These are phyloP conservation scores for Verticillium klebahnii DNA, from an alignment of 2,329 filamentous ascomycete genomes.

Conservation along the genomic window DNA sequence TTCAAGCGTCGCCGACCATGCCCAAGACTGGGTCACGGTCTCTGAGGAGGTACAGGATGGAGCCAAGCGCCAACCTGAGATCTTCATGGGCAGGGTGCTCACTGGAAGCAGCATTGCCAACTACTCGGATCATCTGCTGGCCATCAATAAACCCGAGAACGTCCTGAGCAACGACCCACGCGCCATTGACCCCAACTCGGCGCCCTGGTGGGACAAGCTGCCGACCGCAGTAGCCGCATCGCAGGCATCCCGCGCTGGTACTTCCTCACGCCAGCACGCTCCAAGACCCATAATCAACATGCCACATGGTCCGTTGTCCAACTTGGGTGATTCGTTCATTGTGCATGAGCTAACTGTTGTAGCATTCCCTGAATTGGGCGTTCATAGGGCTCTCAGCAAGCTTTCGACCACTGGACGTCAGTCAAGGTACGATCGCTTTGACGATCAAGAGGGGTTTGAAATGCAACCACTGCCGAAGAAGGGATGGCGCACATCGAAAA, in stretches of 20 bases:
- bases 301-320: background rate
- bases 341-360: background rate
- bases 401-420: background rate
- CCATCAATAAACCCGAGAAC: background rate
- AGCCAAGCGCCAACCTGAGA: background rate
- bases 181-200: background rate
- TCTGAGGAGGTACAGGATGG: constrained; percentile 6
- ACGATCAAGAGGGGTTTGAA: background rate
- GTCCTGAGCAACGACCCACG: background rate
- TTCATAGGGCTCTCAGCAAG: background rate
- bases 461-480: background rate
- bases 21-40: constrained; percentile 12
- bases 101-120: constrained; percentile 15
- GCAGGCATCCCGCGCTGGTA: background rate
- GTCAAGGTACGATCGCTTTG: background rate
- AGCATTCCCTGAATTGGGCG: background rate
- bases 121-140: constrained; percentile 8
- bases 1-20: background rate
- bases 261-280: background rate
- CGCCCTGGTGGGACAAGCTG: constrained; percentile 1
- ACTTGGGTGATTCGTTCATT: background rate
- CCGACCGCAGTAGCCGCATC: background rate
- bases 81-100: constrained; percentile 7
- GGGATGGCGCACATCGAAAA: background rate
- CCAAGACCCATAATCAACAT: background rate